A percentile compares a stretch with the other conserved stretches of the same genome.
phyloP scores from a whole-genome alignment of 163 green algal genomes.

The Scenedesmus sp. region DNA sequence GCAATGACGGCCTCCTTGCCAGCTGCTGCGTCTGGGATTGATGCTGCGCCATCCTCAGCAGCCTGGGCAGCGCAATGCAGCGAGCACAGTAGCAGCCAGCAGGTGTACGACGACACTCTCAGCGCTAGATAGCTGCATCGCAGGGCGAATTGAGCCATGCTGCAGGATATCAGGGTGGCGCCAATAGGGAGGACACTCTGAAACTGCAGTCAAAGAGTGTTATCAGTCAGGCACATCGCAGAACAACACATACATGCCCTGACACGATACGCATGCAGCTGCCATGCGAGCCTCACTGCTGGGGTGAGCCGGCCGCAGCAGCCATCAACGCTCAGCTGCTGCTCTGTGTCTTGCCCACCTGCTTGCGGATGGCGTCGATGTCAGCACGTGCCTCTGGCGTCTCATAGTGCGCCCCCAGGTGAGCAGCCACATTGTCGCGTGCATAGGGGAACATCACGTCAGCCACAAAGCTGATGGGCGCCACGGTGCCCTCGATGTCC shows the following conservation, averaged over 20 bases:
- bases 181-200: too few relatives aligned
- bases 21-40: constrained; percentile 49
- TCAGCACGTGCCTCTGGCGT: constrained; percentile 64
- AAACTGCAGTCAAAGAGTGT: neutral
- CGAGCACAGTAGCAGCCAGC: neutral
- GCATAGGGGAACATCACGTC: constrained; percentile 92
- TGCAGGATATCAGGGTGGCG: neutral
- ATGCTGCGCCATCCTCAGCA: constrained; percentile 32
- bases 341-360: constrained; percentile 49
- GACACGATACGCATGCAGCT: neutral
- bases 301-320: neutral
- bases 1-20: constrained; percentile 71
- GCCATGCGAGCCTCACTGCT: neutral
- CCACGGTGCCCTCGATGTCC: constrained; percentile 98
- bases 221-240: too few relatives aligned
- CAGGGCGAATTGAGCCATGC: too few relatives aligned
- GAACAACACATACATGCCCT: neutral
- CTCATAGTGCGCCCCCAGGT: constrained; percentile 73
- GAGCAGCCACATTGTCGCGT: constrained; percentile 42
- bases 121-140: neutral
- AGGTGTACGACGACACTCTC: neutral
- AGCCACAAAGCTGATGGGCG: constrained; percentile 91
- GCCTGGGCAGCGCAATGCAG: neutral
- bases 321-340: neutral
- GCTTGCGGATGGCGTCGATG: constrained; percentile 68